Base-by-base conservation (phyloP, 2,329 filamentous ascomycete species). In the Botrytis medusae region DNA sequence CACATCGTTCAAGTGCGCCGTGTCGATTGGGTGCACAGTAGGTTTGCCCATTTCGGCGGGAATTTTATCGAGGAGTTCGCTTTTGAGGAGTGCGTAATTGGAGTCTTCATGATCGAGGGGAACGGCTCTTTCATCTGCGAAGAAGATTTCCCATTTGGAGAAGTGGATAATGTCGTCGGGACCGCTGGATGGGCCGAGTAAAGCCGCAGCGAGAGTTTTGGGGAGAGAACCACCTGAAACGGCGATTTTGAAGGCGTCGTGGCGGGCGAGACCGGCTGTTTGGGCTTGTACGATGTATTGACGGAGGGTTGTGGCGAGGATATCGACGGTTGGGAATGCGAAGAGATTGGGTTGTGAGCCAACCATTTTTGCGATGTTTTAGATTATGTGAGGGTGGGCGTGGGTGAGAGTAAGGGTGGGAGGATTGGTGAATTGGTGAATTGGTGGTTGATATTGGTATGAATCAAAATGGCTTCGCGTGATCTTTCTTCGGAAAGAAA, bases 131-230 rank as follows among this genome's bases (percentile, higher is more conserved):
- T 99, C 96, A 82, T 99, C 96, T 81, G 95, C 95, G 83, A 98
- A 98, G 87, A 98, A 99, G 81, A 99, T 93, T 80, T 98, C 93
- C 96, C 96, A 99, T 83, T 93, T 94, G 81, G 87, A 86, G 84
- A 97, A 97, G 79, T 92, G 86, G 77, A 95, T 84, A 6, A 85
- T 87, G 81, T 94, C 93, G 73, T 91, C 78, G 12, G 79, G 73
- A 60, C 84, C 81, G 16, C 83, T 85, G 34, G 83, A 80, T 80
- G 84, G 78, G 32, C 89, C 81, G 40, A 98, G 89, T 18, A 98
- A 89, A 16, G 94, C 94, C 82, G 93, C 90, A 63, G 94, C 94
- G 60, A 99, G 91, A 22, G 91, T 93, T 81, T 94, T 92, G 73
- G 96, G 96, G 63, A 99, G 89, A 25, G 95, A 98, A 78, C 96